A percentile compares a stretch with the other conserved stretches of the same genome.
phyloP scores from a whole-genome alignment of 768 basidiomycete species.

The Kwoniella europaea region DNA sequence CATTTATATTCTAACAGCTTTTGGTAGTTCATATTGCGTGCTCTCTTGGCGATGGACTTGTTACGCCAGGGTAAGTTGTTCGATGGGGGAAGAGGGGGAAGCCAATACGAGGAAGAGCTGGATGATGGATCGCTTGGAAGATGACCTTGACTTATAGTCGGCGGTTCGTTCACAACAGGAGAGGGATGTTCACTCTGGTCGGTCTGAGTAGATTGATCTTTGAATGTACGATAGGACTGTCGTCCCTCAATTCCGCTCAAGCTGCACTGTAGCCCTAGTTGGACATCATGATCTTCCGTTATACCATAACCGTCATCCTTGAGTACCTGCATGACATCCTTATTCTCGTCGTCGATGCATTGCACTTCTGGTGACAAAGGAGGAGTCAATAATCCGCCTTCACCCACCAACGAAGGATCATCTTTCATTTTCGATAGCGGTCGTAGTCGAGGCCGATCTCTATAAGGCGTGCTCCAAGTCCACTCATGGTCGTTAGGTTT shows the following conservation, averaged over 20 bases:
- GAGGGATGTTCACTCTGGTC: no score
- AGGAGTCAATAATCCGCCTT: conserved; percentile 2
- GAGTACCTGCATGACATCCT: no score
- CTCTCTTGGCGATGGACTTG: conserved; percentile 2
- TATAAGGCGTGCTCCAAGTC: background rate
- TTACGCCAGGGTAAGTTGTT: conserved; percentile 4
- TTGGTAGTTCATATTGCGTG: conserved; percentile 1
- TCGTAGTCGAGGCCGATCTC: background rate
- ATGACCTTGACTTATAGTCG: no score
- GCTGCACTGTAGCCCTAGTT: no score
- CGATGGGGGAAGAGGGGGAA: background rate
- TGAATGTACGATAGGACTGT: no score
- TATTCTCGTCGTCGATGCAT: no score
- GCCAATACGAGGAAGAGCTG: background rate
- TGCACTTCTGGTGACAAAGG: background rate
- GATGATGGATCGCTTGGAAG: no score
- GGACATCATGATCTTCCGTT: no score
- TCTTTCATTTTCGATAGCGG: background rate
- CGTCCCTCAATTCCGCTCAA: no score
- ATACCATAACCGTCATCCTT: no score
- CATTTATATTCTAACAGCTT: conserved; percentile 10
- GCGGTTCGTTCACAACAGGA: no score
- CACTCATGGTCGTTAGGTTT: background rate
- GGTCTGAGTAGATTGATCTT: no score
- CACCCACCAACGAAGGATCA: background rate